Base-by-base conservation (phyloP, 2,329 filamentous ascomycete genomes). In the Stachybotrys chlorohalonatus region DNA sequence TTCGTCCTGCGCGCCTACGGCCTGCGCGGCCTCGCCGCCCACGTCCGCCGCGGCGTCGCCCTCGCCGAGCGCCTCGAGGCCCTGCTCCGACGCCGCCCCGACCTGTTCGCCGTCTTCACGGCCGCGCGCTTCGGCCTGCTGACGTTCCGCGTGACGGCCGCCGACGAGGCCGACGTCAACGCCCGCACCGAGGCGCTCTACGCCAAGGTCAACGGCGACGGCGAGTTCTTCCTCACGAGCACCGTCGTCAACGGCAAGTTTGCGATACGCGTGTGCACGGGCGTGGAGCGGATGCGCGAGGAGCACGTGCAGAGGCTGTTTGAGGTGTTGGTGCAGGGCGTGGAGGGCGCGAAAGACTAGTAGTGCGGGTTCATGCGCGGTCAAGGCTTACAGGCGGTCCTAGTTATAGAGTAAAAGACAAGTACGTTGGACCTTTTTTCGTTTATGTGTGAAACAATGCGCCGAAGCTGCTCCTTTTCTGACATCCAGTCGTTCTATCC, bases 1-100 rank as follows among this genome's bases (percentile, higher is more conserved):
- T 96, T 96, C 67, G 91, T 97, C 7, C 75, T 96, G 63, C 80
- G 93, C 49, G 85, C 81, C 48, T 96, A 91, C 66, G 93, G 93
- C 51, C 74, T 95, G 52, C 77, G 78, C 32, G 93, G 92, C 0
- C 71, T 97, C 64, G 85, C 84, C 61, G 78, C 73, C 5, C 89
- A 95, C 63, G 84, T 96, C 58, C 77, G 83, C 39, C 81, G 82
- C 47, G 85, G 87, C 31, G 74, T 96, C 55, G 68, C 69, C 3
- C 72, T 90, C 1, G 89, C 88, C n/a, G 81, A 91, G 58, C 70
- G 75, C 9, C 94, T 96, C 58, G 80, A 83, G 3, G 72, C 66
- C 0, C 74, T 88, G 47, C 65, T 95, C 1, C 68, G 71, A 9
- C 71, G 66, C 3, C 73, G 88, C 2, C 62, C 69, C 0, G 90